These are phyloP conservation scores for Rhynchospora pubera DNA, from an alignment of 176 grass and related monocot genomes.

Conservation along the genomic window DNA sequence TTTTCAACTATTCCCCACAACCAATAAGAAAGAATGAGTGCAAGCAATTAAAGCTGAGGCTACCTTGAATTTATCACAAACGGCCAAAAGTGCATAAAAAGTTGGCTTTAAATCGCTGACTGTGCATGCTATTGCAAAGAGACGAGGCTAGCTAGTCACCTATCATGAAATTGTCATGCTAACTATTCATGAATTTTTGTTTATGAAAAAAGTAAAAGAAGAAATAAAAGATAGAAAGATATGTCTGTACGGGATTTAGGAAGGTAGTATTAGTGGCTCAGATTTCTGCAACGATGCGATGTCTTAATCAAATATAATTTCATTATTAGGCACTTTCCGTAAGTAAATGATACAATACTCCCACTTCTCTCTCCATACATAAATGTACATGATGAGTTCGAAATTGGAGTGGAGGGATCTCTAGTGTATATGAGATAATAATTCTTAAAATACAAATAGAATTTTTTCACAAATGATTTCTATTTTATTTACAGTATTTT, in stretches of 20 bases:
- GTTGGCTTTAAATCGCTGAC: neutral
- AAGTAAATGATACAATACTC: neutral
- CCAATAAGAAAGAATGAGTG: neutral
- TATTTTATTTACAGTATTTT: no score
- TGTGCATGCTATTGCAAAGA: slow-evolving; percentile 7
- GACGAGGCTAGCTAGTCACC: neutral
- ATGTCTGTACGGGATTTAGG: neutral
- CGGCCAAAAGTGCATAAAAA: slow-evolving; percentile 14
- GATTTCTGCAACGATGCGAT: neutral
- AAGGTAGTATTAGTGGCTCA: neutral
- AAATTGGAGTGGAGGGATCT: no score
- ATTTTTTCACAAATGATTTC: no score
- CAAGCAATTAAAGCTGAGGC: neutral
- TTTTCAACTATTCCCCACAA: neutral
- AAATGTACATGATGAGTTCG: no score
- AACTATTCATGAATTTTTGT: neutral
- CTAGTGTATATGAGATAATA: no score
- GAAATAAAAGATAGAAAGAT: neutral
- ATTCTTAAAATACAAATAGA: no score
- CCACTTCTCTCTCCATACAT: neutral
- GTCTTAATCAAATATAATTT: neutral
- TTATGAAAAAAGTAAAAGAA: neutral
- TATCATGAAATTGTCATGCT: slow-evolving; percentile 5
- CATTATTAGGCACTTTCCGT: neutral
- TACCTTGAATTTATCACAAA: neutral